Evolutionary conservation across 2,329 filamentous ascomycete species (phyloP), one percentile per base, ranked within the genome.

Genomic region (Domatiomyces globalis): DNA sequence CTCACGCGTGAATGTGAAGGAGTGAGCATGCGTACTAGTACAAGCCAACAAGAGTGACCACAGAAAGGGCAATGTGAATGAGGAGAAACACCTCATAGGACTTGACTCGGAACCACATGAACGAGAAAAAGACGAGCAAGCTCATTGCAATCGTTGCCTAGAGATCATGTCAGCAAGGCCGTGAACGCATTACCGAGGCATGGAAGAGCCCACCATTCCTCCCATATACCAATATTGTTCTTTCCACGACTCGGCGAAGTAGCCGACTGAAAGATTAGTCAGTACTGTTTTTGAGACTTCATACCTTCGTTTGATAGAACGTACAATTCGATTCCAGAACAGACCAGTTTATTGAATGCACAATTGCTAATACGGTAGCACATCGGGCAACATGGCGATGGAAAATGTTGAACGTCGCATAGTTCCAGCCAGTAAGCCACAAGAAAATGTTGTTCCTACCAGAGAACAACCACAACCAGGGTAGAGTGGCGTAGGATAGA

Each of bases 341-440:
- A 0, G 76, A 73, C 54, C 83, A 85, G 0, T 75, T 73, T 1
- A 81, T 52, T 0, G 80, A 81, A 59, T 86, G 83, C 0, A 81
- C 63, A 1, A 84, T 69, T 1, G 79, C 81, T 56, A 84, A 73
- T 0, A 80, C 51, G 0, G 80, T 81, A 5, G 79, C 73, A 2
- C 83, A 70, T 17, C 81, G 71, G 0, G 83, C 81, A 2, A 81
- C 71, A 71, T 80, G 81, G 0, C 82, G 76, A 63, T 85, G 83
- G 49, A 84, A 84, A 43, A 78, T 73, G 57, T 79, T 85, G 60
- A 79, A 85, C 0, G 78, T 80, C 1, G 73, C 73, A 62, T 82
- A 84, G 9, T 77, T 79, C 81, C 82, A 85, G 0, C 81, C 81
- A 0, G 83, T 85, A 0, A 80, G 62, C 78, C 78, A 83, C 50